Base-by-base conservation (phyloP, 1,139 yeast species). In the Yamadazyma atlantica region DNA sequence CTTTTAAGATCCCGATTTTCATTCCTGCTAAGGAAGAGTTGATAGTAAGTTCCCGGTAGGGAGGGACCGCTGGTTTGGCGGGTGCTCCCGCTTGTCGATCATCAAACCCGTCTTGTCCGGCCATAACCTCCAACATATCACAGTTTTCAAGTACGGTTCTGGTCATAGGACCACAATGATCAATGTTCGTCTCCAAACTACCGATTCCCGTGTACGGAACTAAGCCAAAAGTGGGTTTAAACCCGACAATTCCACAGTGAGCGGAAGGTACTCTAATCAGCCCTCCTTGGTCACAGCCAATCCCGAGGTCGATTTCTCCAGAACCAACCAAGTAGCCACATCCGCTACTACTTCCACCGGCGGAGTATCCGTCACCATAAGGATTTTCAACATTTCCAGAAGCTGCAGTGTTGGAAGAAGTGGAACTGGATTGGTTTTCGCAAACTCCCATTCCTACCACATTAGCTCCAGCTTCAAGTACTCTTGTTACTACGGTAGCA, bases 1-100 rank as follows among this genome's bases (percentile, higher is more conserved):
- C 49, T 27, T 44, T 44, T 33, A 47, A 40, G 27, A 47, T 40
- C 1, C 46, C 51, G 29, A 47, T 42, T 22, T 41, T 47, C 38
- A 47, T 25, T 1, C 51, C 51, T 28, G 41, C 40, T 22, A 47
- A 38, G 10, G 30, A 15, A 19, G 40, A 26, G 14, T 22, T 26
- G 16, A 26, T 19, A 6, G 39, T 29, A n/a, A 44, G 21, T 13
- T 34, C 42, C 12, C 17, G 34, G 28, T 44, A 44, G 24, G 29
- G 34, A 14, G 39, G 42, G 25, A 32, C 44, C 18, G 35, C 37
- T 23, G 78, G 56, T 33, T 61, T 64, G 32, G 75, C 52, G 1
- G 49, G 46, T 10, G 41, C 41, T 2, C 33, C 36, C 11, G 27
- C 41, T 42, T 57, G 60, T 17, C 68, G 52, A 32, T 47, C 51